phyloP scores from a whole-genome alignment of 2,329 filamentous ascomycete species.

The Diaporthe longicolla region DNA sequence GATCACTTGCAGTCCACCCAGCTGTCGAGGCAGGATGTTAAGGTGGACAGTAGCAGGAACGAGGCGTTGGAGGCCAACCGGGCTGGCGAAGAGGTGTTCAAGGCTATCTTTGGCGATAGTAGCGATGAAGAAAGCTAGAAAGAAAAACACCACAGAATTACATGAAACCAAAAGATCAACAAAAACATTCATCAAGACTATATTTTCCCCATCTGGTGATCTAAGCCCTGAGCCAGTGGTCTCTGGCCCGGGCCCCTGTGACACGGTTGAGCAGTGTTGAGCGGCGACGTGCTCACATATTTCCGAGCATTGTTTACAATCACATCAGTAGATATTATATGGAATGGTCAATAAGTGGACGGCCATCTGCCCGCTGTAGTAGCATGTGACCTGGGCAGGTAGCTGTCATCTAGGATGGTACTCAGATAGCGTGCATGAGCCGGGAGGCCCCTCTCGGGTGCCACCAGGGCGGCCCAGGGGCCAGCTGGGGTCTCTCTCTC shows the following conservation, averaged over 20 bases:
- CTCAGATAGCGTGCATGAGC: neutral
- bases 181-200: neutral
- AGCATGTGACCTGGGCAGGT: neutral
- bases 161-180: neutral
- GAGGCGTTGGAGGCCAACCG: conserved; percentile 81
- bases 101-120: conserved; percentile 93
- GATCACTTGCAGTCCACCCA: conserved; percentile 32
- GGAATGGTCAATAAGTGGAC: too few species aligned
- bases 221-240: neutral
- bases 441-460: neutral
- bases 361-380: too few species aligned
- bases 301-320: too few species aligned
- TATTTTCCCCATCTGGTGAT: neutral
- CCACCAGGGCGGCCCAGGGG: conserved; percentile 16
- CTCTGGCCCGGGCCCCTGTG: neutral
- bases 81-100: conserved; percentile 86
- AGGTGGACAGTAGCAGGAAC: conserved; percentile 81
- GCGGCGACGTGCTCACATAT: neutral
- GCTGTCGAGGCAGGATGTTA: conserved; percentile 45
- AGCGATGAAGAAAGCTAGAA: conserved; percentile 64
- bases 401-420: neutral
- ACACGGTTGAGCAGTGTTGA: neutral
- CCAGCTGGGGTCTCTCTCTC: conserved; percentile 3
- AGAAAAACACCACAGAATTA: neutral
- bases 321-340: neutral